A percentile compares a stretch with the other conserved stretches of the same genome.
phyloP scores from a whole-genome alignment of 306 rosid species.

The Rubus parviflorus region DNA sequence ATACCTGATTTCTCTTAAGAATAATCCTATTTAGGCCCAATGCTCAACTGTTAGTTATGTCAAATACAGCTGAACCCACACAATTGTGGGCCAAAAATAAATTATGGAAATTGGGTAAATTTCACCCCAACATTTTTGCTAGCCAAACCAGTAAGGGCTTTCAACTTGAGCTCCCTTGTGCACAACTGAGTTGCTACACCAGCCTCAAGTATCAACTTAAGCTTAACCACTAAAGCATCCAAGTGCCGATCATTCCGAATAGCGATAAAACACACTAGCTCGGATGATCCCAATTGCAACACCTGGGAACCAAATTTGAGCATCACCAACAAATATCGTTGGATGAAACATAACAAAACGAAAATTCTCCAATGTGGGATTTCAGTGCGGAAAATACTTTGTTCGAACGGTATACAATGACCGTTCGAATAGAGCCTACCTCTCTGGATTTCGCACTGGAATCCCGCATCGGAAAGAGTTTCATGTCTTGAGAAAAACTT shows the following conservation, averaged over 20 bases:
- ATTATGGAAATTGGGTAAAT: neutral
- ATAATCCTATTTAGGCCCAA: too few relatives aligned
- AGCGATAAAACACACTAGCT: too few relatives aligned
- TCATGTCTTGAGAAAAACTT: neutral
- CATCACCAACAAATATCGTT: too few relatives aligned
- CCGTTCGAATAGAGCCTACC: too few relatives aligned
- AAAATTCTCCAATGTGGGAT: neutral
- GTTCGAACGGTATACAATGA: too few relatives aligned
- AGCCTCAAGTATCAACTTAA: neutral
- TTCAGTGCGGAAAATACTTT: neutral
- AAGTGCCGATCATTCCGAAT: neutral
- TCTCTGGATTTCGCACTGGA: too few relatives aligned
- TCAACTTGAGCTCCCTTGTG: neutral
- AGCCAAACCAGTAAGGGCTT: too few relatives aligned
- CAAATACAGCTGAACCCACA: neutral
- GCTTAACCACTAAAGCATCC: neutral
- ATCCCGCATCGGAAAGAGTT: too few relatives aligned
- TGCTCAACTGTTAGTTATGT: neutral
- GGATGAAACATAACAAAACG: too few relatives aligned
- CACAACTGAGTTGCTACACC: neutral
- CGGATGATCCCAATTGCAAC: neutral
- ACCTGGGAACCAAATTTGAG: too few relatives aligned
- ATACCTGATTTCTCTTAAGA: neutral
- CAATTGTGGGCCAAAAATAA: neutral
- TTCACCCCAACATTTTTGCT: too few relatives aligned